Percentiles rank a stretch among this genome's conserved stretches.
phyloP scores from a whole-genome alignment of 164 flowering plant species.

The Vitis riparia region DNA sequence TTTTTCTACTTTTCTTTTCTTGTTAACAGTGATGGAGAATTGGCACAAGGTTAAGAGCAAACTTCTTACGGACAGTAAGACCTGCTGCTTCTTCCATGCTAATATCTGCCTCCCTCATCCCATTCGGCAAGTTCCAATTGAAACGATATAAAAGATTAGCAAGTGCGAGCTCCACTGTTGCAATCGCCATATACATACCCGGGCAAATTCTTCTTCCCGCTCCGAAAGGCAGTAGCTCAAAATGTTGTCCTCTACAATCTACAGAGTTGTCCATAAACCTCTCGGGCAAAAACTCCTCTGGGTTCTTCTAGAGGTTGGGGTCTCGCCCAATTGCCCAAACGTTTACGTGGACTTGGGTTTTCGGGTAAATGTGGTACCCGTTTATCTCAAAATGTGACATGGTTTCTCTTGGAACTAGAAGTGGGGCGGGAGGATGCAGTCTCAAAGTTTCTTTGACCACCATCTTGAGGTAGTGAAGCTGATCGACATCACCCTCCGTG shows the following conservation, averaged over 20 bases:
- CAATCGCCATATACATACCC: not conserved
- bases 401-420: constrained; percentile 40
- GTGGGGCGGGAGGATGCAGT: constrained; percentile 35
- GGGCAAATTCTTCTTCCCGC: constrained; percentile 16
- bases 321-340: constrained; percentile 44
- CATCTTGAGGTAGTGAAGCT: constrained; percentile 26
- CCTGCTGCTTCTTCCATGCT: not conserved
- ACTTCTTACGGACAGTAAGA: not conserved
- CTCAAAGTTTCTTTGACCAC: constrained; percentile 33
- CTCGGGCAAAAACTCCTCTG: constrained; percentile 40
- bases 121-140: not conserved
- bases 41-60: too few species aligned
- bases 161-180: not conserved
- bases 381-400: constrained; percentile 16
- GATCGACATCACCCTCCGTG: constrained; percentile 15
- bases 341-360: constrained; percentile 28
- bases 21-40: too few species aligned
- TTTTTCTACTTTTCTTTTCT: too few species aligned
- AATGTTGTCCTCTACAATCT: constrained; percentile 38
- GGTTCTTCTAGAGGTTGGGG: constrained; percentile 30
- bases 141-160: not conserved
- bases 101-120: not conserved
- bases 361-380: constrained; percentile 25
- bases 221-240: constrained; percentile 39
- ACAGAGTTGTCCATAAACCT: constrained; percentile 27